Base-by-base conservation (phyloP, 2,329 filamentous ascomycete genomes). In the Fusarium palustre region DNA sequence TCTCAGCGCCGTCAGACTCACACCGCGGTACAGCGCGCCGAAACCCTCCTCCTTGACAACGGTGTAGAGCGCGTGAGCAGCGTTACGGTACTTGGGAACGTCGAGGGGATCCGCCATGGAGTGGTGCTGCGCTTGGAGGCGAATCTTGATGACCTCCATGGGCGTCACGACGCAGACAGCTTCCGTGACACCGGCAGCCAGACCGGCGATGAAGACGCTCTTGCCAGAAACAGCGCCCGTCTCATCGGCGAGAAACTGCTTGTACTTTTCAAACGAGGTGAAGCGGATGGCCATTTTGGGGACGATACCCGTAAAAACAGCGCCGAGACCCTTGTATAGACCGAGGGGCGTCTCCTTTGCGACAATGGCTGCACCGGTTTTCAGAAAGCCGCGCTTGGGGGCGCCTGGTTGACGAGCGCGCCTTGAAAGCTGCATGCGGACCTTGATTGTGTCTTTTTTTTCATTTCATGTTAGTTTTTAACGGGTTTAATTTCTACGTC, bases 271-370 rank as follows among this genome's bases (percentile, higher is more conserved):
- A 81, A 98, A 99, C 57, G 93, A 97, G 48, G 95, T 97, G 83
- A 99, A 99, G 39, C 96, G 92, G 79, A 98, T 99, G 66, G 96
- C 96, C 96, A 99, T 99, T 83, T 99, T 99, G 57, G 96, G 96
- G 24, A 99, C 89, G 79, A 99, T 99, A 72, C 96, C 96, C 25
- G 94, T 97, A 62, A 98, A 81, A 42, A 99, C 96, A 57, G 96
- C 96, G 66, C 96, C 96, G n/a, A 99, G 88, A 72, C 96, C 96
- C 85, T 99, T 99, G 87, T 99, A 99, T 61, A 99, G 84, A 69
- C 92, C 96, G 36, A 99, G 84, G 2, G 94, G 93, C 16, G 96
- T 97, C 84, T 99, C 96, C 76, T 92, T 91, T 78, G 88, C 88
- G 56, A 97, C 89, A 75, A 99, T 98, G 74, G 97, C 92, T 67